Conservation (phyloP, 179 eudicot species). For the Pouteria campechiana region DNA sequence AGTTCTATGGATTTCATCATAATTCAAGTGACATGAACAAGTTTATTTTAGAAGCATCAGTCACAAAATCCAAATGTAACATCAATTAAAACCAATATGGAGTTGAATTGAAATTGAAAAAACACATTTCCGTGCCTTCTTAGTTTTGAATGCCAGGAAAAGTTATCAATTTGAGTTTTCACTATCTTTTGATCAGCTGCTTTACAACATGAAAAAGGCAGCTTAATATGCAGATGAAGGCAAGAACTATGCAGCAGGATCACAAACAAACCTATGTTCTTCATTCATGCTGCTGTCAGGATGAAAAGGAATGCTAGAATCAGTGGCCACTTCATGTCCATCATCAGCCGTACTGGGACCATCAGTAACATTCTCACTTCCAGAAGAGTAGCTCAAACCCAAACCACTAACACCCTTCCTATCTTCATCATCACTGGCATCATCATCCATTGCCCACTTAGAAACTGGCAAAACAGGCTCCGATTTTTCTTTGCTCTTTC, state of each 20-base stretch:
- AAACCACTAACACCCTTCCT: conserved; percentile 55
- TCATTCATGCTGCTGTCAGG: conserved; percentile 60
- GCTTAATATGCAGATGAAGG: too few species aligned
- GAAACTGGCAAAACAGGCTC: conserved; percentile 70
- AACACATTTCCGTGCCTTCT: too few species aligned
- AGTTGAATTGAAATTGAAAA: too few species aligned
- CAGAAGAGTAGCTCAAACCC: conserved; percentile 85
- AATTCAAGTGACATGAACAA: too few species aligned
- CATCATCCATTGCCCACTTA: conserved; percentile 95
- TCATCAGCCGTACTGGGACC: conserved; percentile 35
- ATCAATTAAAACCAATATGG: too few species aligned
- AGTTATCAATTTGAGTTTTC: too few species aligned
- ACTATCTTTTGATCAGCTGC: too few species aligned
- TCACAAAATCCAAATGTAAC: too few species aligned
- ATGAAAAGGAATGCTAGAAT: conserved; percentile 41
- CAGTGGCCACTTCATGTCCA: conserved; percentile 34
- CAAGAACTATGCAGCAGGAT: background rate
- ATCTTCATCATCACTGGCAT: conserved; percentile 62
- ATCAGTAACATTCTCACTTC: conserved; percentile 74
- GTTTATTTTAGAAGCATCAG: too few species aligned
- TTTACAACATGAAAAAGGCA: too few species aligned
- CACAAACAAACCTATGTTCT: conserved; percentile 51
- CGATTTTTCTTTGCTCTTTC: conserved; percentile 34
- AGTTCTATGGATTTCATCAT: too few species aligned
- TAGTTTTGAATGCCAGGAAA: too few species aligned